Conservation (phyloP, 2,329 filamentous ascomycete species). For the Nannizzia gypsea region DNA sequence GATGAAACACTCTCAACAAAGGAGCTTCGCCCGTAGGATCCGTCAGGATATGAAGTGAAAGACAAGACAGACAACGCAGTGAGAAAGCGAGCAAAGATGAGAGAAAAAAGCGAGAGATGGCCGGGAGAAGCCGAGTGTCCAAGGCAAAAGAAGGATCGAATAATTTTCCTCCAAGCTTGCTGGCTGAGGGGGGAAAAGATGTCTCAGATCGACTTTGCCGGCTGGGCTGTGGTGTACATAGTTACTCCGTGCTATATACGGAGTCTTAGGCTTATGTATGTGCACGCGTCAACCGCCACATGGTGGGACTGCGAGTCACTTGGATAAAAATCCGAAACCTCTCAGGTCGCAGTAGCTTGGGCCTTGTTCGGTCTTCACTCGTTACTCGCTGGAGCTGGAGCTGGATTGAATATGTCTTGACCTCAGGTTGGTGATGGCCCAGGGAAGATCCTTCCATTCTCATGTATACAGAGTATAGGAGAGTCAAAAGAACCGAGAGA, state of each 20-base stretch:
- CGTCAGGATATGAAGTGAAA: background rate
- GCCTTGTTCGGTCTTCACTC: background rate
- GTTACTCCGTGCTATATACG: background rate
- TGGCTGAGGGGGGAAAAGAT: background rate
- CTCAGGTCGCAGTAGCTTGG: background rate
- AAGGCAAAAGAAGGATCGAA: background rate
- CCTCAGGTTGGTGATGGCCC: background rate
- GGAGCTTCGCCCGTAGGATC: background rate
- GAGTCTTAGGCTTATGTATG: background rate
- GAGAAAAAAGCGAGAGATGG: background rate
- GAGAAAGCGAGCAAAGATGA: background rate
- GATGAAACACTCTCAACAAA: constrained; percentile 4
- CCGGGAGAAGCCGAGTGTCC: background rate
- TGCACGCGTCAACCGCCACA: background rate
- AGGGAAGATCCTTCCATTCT: background rate
- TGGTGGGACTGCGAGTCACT: constrained; percentile 1
- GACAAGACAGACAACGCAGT: background rate
- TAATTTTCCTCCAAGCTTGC: background rate
- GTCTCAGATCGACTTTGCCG: background rate
- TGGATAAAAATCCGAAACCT: background rate
- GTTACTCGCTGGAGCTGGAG: background rate
- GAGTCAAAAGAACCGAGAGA: too few species aligned
- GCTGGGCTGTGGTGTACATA: background rate
- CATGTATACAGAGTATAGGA: background rate
- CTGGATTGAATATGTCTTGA: background rate